Evolutionary conservation across 176 grass and related monocot species (phyloP), one percentile per base, ranked within the genome.

Genomic region (Phoenix dactylifera): DNA sequence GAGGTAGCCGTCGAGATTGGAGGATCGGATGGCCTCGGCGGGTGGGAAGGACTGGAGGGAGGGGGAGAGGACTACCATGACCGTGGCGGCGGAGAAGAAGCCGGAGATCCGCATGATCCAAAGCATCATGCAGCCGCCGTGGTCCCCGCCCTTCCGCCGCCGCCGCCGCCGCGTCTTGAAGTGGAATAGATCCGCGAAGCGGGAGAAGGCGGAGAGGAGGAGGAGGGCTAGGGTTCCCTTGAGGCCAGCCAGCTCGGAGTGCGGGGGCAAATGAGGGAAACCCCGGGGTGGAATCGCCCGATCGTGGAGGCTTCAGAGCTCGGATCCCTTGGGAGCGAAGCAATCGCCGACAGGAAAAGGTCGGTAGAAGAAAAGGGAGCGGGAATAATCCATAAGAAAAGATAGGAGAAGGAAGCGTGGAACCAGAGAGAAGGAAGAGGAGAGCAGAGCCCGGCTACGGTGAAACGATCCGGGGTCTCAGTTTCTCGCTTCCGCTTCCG

Each of bases 21-120:
- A 95, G 17, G 89, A 95, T 22, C 90, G 77, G 82, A 95, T 95
- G 67, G 90, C 90, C 74, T 95, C 90, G 39, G 90, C 90, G 3
- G 90, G 90, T 24, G 90, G 90, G 68, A 95, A 95, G 59, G 90
- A 86, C 76, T 95, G 90, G 9, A 95, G 79, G 64, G 86, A 95
- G 44, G 90, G 90, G 15, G 90, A 95, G 29, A 95, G 74, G 22
- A 89, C 79, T 65, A 95, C 82, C 82, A 83, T 84, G 35, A 84
- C 52, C 79, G 89, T 70, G 51, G 76, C 86, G 25, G 85, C 79
- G 64, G 79, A 82, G 67, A 95, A 79, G 60, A 89, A 77, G 10
- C 82, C 77, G n/a, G 90, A 89, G 57, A 86, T 23, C 66, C 86
- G 90, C 69, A 75, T 77, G 25, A 80, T 72, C 86, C 85, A 89